A percentile compares a stretch with the other conserved stretches of the same genome.
Conservation (phyloP, 2,329 filamentous ascomycete genomes). For the Talaromyces sp. region DNA sequence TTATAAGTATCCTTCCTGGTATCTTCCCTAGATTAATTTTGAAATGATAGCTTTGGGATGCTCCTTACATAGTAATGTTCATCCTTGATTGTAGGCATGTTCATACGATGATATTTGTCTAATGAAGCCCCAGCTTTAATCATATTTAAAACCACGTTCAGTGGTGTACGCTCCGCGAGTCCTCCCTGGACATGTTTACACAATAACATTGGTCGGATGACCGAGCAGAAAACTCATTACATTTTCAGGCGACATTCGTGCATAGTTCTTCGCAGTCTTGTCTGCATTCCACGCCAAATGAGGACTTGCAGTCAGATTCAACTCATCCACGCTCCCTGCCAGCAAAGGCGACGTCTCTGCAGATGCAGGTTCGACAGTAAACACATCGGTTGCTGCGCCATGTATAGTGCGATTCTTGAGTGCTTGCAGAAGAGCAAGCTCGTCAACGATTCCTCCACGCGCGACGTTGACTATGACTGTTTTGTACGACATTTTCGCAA, state of each 20-base stretch:
- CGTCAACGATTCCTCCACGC: slow-evolving; percentile 53
- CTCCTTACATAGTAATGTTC: neutral
- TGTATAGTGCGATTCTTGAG: slow-evolving; percentile 47
- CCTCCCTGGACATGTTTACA: neutral
- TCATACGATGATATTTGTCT: neutral
- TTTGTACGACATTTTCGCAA: slow-evolving; percentile 46
- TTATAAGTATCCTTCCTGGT: neutral
- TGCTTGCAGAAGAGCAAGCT: slow-evolving; percentile 48
- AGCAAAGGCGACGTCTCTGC: slow-evolving; percentile 47
- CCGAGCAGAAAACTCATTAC: slow-evolving; percentile 15
- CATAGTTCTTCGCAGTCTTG: slow-evolving; percentile 46
- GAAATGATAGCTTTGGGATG: too few relatives aligned
- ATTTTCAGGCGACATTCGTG: slow-evolving; percentile 15
- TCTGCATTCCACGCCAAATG: slow-evolving; percentile 56
- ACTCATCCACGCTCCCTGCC: slow-evolving; percentile 42
- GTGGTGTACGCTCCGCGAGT: neutral
- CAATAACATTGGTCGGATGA: slow-evolving; percentile 16
- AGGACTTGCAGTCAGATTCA: slow-evolving; percentile 54
- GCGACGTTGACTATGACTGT: slow-evolving; percentile 52
- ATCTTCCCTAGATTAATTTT: too few relatives aligned
- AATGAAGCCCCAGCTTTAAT: neutral
- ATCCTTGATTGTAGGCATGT: neutral
- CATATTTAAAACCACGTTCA: neutral
- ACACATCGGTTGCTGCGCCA: slow-evolving; percentile 55
- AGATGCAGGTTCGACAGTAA: slow-evolving; percentile 48